Conservation (phyloP, 257 asterid genomes). For the Jasminum sambac region DNA sequence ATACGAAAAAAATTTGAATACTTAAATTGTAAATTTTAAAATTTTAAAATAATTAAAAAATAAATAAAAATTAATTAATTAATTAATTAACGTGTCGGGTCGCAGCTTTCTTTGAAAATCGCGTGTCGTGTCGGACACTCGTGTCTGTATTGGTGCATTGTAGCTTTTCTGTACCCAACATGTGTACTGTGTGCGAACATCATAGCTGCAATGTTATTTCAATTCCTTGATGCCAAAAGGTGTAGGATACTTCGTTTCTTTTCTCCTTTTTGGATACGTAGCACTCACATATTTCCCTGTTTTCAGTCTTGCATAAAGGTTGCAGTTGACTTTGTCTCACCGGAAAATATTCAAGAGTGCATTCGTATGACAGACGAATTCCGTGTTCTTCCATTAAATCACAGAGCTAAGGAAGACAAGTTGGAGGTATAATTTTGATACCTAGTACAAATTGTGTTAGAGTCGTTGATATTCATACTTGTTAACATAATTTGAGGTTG, state of each 20-base stretch:
- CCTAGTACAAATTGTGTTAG: background rate
- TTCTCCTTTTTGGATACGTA: slow-evolving; percentile 7
- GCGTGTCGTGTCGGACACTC: no score
- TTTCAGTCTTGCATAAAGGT: slow-evolving; percentile 89
- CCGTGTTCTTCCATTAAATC: slow-evolving; percentile 78
- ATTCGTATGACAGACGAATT: slow-evolving; percentile 69
- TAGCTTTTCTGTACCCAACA: no score
- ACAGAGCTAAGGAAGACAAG: slow-evolving; percentile 82
- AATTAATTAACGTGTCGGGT: no score
- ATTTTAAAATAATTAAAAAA: no score
- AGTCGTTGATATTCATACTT: background rate
- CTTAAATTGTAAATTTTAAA: no score
- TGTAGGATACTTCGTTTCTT: background rate
- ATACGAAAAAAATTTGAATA: no score
- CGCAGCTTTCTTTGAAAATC: no score
- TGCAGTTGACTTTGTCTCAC: slow-evolving; percentile 88
- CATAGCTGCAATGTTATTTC: background rate
- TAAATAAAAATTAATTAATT: no score
- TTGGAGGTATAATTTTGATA: slow-evolving; percentile 54
- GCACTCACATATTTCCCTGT: slow-evolving; percentile 12
- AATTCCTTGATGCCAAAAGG: background rate
- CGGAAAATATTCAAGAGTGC: slow-evolving; percentile 78
- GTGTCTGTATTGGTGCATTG: no score
- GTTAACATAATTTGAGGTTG: background rate
- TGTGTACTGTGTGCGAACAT: no score